Conservation (phyloP, 345 rosid genomes). For the Boechera divaricarpa region DNA sequence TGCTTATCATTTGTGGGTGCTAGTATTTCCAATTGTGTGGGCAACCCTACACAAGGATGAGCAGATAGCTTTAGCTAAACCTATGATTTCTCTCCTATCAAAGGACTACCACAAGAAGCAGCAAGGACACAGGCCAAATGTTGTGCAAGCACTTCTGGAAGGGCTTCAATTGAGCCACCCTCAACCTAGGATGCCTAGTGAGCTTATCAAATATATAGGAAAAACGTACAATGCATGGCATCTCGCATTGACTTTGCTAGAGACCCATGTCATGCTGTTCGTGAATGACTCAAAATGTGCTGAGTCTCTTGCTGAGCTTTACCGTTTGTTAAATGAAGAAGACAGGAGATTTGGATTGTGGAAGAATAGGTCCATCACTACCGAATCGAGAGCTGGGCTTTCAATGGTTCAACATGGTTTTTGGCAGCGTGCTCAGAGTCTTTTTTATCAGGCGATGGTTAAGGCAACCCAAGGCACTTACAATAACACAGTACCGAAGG, state of each 20-base stretch:
- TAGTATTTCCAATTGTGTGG: constrained; percentile 98
- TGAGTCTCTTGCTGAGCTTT: constrained; percentile 95
- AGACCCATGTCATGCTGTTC: constrained; percentile 92
- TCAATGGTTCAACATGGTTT: constrained; percentile 97
- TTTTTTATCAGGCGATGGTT: constrained; percentile 94
- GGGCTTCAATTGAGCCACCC: constrained; percentile 99
- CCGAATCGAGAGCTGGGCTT: constrained; percentile 95
- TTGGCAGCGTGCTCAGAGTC: constrained; percentile 94
- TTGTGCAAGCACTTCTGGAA: constrained; percentile 97
- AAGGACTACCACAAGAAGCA: constrained; percentile 98
- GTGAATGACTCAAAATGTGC: constrained; percentile 89
- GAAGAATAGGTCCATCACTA: constrained; percentile 88
- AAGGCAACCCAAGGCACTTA: constrained; percentile 99
- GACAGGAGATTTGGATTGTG: constrained; percentile 99
- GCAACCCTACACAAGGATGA: constrained; percentile 85
- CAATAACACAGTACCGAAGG: constrained; percentile 91
- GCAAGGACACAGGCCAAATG: constrained; percentile 89
- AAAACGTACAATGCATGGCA: constrained; percentile 99
- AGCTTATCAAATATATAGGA: constrained; percentile 93
- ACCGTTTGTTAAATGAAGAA: constrained; percentile 90
- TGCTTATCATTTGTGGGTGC: constrained; percentile 96
- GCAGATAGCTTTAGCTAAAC: constrained; percentile 85
- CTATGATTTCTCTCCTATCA: constrained; percentile 79
- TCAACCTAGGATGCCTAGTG: constrained; percentile 98
- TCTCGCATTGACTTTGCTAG: constrained; percentile 84